phyloP scores from a whole-genome alignment of 2,329 filamentous ascomycete genomes.

The Fusarium virguliforme region DNA sequence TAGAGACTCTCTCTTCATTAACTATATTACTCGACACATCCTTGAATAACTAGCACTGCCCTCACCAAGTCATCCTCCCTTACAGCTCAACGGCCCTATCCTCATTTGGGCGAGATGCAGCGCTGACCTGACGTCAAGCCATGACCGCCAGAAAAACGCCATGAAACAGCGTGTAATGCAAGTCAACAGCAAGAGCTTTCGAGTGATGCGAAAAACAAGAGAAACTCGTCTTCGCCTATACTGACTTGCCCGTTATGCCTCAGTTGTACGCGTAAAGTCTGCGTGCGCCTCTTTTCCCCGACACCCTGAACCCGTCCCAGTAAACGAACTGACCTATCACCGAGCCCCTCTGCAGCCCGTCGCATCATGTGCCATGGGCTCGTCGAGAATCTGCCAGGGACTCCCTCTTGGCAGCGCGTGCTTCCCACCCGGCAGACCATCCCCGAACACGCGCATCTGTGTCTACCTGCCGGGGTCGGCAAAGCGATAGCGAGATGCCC shows the following conservation, averaged over 20 bases:
- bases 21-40: neutral
- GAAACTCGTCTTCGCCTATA: neutral
- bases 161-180: constrained; percentile 4
- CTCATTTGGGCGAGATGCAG: constrained; percentile 9
- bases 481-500: constrained; percentile 15
- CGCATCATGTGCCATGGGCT: constrained; percentile 12
- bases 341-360: neutral
- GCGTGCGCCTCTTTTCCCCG: neutral
- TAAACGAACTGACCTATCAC: constrained; percentile 12
- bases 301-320: neutral
- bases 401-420: neutral
- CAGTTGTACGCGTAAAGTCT: constrained; percentile 6
- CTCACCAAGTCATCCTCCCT: neutral
- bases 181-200: neutral
- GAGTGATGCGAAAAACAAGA: neutral
- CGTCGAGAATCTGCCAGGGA: neutral
- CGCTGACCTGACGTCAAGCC: constrained; percentile 11
- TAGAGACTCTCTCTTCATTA: neutral
- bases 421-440: neutral
- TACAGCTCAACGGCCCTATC: constrained; percentile 2
- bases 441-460: constrained; percentile 1
- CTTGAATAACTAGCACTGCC: neutral
- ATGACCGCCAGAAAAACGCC: neutral
- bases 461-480: constrained; percentile 17
- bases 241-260: neutral